Conservation (phyloP, 208 protist species). For the Trypanosomatidae sp. region DNA sequence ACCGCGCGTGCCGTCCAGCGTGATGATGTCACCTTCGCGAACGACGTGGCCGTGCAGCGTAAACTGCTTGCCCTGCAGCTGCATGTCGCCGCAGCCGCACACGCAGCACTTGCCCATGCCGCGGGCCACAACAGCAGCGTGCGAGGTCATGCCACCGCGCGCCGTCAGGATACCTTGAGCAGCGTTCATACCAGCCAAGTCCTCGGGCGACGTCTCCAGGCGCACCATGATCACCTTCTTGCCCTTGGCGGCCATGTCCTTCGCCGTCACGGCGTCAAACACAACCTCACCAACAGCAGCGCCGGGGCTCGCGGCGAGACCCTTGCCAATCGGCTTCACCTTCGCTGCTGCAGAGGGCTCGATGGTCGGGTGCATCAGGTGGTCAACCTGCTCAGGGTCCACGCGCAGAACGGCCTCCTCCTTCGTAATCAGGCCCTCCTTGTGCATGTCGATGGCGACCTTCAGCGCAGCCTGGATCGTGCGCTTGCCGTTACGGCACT, state of each 20-base stretch:
- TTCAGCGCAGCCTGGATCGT: constrained; percentile 82
- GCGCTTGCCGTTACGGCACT: constrained; percentile 90
- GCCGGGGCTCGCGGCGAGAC: constrained; percentile 88
- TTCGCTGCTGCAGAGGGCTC: constrained; percentile 33
- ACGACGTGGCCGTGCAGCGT: constrained; percentile 41
- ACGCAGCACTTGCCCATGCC: constrained; percentile 94
- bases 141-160: constrained; percentile 92
- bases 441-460: constrained; percentile 87
- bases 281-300: constrained; percentile 85
- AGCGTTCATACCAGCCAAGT: constrained; percentile 86
- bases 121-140: constrained; percentile 92
- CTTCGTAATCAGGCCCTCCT: constrained; percentile 85
- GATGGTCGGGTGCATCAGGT: constrained; percentile 85
- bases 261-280: constrained; percentile 73
- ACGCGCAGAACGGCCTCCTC: constrained; percentile 81
- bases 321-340: constrained; percentile 71
- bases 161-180: constrained; percentile 87
- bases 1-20: constrained; percentile 84
- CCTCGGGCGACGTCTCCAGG: constrained; percentile 91
- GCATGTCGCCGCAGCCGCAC: constrained; percentile 68
- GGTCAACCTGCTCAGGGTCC: constrained; percentile 71
- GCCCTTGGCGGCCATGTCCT: constrained; percentile 27
- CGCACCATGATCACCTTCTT: constrained; percentile 88
- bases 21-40: constrained; percentile 81
- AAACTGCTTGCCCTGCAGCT: constrained; percentile 44